Percentiles rank a stretch among this genome's conserved stretches.
Conservation (phyloP, 257 asterid species). For the Parsonsia alboflavescens region DNA sequence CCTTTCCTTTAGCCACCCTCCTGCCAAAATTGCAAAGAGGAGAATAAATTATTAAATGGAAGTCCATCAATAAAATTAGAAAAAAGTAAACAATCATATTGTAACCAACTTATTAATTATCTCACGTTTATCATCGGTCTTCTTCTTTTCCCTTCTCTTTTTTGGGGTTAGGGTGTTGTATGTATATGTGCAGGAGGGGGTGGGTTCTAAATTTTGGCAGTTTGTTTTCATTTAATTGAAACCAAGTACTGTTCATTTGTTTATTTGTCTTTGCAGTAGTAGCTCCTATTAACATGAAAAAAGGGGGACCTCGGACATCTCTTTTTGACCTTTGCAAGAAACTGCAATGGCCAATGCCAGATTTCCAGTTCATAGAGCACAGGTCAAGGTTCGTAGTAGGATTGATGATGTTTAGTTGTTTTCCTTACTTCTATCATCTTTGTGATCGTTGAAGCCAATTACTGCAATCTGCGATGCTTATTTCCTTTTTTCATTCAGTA, state of each 20-base stretch:
- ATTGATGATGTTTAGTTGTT: neutral
- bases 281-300: slow-evolving; percentile 56
- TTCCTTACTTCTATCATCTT: neutral
- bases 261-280: slow-evolving; percentile 45
- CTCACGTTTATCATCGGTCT: too few relatives aligned
- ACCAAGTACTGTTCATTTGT: slow-evolving; percentile 3
- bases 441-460: neutral
- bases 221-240: neutral
- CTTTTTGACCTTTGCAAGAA: slow-evolving; percentile 66
- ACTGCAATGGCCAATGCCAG: slow-evolving; percentile 83
- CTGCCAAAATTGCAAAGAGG: too few relatives aligned
- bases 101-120: too few relatives aligned
- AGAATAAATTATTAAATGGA: too few relatives aligned
- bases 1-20: neutral
- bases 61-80: too few relatives aligned
- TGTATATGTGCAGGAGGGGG: too few relatives aligned
- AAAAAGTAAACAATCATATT: too few relatives aligned
- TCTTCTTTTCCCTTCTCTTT: too few relatives aligned
- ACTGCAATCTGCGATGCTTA: neutral
- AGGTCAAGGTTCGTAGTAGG: slow-evolving; percentile 56
- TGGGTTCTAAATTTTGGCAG: neutral
- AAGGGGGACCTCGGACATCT: slow-evolving; percentile 85
- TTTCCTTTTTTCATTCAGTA: neutral
- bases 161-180: too few relatives aligned
- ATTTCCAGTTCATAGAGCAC: slow-evolving; percentile 47